phyloP scores from a whole-genome alignment of 2,329 filamentous ascomycete genomes.

The Pseudogymnoascus sp. region DNA sequence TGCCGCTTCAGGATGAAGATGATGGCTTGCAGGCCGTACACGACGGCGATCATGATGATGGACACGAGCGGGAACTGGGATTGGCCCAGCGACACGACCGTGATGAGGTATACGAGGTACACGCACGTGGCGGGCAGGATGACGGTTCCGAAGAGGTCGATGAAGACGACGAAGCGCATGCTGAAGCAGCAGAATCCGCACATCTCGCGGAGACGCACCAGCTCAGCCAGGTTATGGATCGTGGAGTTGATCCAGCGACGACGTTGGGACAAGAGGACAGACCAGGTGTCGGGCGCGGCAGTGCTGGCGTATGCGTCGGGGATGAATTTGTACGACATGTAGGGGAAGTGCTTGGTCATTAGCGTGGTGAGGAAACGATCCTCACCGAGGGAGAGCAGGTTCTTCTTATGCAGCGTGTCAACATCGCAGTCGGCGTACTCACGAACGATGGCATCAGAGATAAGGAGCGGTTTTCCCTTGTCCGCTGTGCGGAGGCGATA shows the following conservation, averaged over 20 bases:
- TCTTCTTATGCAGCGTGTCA: constrained; percentile 92
- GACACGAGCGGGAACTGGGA: constrained; percentile 82
- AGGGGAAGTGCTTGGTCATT: constrained; percentile 96
- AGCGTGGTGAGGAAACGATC: constrained; percentile 95
- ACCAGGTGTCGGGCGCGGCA: constrained; percentile 89
- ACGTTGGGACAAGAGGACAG: constrained; percentile 92
- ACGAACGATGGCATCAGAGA: constrained; percentile 75
- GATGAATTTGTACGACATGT: constrained; percentile 94
- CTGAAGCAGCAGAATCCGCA: constrained; percentile 99
- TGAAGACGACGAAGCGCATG: constrained; percentile 95
- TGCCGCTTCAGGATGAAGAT: constrained; percentile 95
- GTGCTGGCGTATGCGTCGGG: constrained; percentile 91
- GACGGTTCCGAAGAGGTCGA: constrained; percentile 85
- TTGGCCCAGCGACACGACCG: constrained; percentile 56
- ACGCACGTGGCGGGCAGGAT: constrained; percentile 85
- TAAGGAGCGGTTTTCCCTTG: constrained; percentile 88
- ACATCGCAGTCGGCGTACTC: constrained; percentile 86
- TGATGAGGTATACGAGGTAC: constrained; percentile 85
- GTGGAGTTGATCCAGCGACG: constrained; percentile 99
- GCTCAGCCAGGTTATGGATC: constrained; percentile 92
- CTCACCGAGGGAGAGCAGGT: constrained; percentile 84
- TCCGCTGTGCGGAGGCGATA: constrained; percentile 92
- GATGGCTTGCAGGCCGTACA: constrained; percentile 92
- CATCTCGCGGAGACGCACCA: constrained; percentile 85
- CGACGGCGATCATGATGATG: constrained; percentile 81